Base-by-base conservation (phyloP, 164 flowering plant genomes). In the Vitis vinifera region DNA sequence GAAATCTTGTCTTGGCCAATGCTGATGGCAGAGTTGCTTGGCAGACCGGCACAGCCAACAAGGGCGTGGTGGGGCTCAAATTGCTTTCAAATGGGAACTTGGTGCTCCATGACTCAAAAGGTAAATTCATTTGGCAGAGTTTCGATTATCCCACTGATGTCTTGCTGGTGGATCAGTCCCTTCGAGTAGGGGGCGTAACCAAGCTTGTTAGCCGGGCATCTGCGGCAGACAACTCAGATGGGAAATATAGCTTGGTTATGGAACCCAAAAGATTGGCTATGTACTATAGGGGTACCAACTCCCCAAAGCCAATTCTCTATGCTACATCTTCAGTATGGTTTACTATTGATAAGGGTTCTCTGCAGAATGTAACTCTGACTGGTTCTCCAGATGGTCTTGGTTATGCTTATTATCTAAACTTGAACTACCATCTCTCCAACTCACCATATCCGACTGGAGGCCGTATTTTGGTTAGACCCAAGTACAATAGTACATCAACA, bases 131-230 rank as follows among this genome's bases (percentile, higher is more conserved):
- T 7, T 75, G 73, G 77, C 76, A 74, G 44, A 74, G 76, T 37
- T 74, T 74, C 4, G 72, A 75, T 53, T 48, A 30, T 29, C 71
- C 73, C 0, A 78, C 84, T 0, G 87, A 86, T 59, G 78, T 84
- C 12, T 73, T 86, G 1, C 59, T 84, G 16, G 76, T 81, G 31
- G 87, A 84, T 29, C 86, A 86, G 51, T 68, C 75, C 14, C 47
- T 85, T 11, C 62, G 69, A n/a, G 70, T 53, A 44, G 59, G 62
- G 4, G 73, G 77, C n/a, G 44, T 44, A 0, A 55, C 9, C 30
- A 73, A 67, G 71, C 80, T 83, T 8, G 84, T 80, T n/a, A 83
- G 86, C 63, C 76, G 84, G 14, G 57, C 19, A 12, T 80, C 83
- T 2, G 73, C 62, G n/a, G 1, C 8, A 17, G 72, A 16, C 1